These are phyloP conservation scores for Rhizopus sp. DNA, from an alignment of 371 early-diverging fungal species.

Conservation along the genomic window DNA sequence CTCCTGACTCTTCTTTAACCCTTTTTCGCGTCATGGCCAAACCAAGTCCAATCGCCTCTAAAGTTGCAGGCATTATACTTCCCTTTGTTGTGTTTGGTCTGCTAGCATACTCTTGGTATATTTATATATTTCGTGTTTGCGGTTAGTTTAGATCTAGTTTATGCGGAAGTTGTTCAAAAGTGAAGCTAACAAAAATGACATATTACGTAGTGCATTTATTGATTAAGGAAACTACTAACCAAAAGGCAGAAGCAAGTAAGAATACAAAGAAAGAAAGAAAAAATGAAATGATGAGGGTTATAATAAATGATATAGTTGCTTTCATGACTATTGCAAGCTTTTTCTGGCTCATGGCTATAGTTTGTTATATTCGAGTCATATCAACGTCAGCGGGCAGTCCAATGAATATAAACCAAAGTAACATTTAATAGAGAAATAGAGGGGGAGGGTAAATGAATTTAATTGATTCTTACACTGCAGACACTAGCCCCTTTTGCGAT, in stretches of 20 bases:
- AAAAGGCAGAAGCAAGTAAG: constrained; percentile 37
- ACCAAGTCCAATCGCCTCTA: constrained; percentile 21
- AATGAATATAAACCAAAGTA: constrained; percentile 24
- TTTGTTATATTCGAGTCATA: constrained; percentile 51
- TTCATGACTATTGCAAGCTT: constrained; percentile 49
- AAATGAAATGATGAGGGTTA: not conserved
- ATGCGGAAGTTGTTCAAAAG: not conserved
- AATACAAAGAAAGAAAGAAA: not conserved
- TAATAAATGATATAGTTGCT: constrained; percentile 27
- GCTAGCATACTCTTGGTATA: constrained; percentile 52
- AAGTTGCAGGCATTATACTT: constrained; percentile 27
- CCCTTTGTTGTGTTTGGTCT: constrained; percentile 40
- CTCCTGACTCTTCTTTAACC: constrained; percentile 4
- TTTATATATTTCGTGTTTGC: constrained; percentile 55
- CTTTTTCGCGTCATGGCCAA: constrained; percentile 18
- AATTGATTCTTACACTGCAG: constrained; percentile 9
- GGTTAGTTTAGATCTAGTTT: constrained; percentile 32
- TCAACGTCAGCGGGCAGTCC: constrained; percentile 52
- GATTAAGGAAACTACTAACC: constrained; percentile 13
- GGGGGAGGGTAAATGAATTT: not conserved
- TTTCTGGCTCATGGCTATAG: constrained; percentile 42
- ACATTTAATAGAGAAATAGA: constrained; percentile 5
- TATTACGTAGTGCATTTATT: constrained; percentile 10
- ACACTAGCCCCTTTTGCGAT: constrained; percentile 13
- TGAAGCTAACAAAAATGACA: not conserved